Conservation (phyloP, 805 yeast genomes). For the Candida corydali region DNA sequence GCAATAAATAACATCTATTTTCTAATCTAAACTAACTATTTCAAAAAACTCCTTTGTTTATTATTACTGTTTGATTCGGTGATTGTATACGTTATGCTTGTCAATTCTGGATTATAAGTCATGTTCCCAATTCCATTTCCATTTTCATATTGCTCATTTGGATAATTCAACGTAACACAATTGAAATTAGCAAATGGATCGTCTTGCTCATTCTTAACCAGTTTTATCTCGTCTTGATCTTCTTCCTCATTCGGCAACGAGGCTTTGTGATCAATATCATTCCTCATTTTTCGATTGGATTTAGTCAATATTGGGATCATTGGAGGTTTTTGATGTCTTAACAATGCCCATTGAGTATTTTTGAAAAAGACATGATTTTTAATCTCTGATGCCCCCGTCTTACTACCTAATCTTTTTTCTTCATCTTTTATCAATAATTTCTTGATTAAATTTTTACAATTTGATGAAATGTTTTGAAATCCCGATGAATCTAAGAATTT, state of each 20-base stretch:
- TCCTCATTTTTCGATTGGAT: constrained; percentile 14
- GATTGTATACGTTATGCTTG: constrained; percentile 56
- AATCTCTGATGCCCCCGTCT: constrained; percentile 92
- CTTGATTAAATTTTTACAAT: constrained; percentile 74
- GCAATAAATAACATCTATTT: too few species aligned
- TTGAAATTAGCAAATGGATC: constrained; percentile 86
- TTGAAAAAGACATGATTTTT: constrained; percentile 91
- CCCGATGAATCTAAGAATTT: constrained; percentile 55
- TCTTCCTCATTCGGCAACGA: constrained; percentile 15
- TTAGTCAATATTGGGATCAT: constrained; percentile 77
- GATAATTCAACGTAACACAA: constrained; percentile 81
- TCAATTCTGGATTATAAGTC: constrained; percentile 44
- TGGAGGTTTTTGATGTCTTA: constrained; percentile 92
- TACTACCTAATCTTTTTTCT: constrained; percentile 80
- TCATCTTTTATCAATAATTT: constrained; percentile 88
- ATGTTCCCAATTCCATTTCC: constrained; percentile 1
- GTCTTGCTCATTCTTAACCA: constrained; percentile 21
- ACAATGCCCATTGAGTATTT: constrained; percentile 89
- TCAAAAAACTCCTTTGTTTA: constrained; percentile 28
- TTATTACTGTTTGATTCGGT: constrained; percentile 24
- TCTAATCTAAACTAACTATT: constrained; percentile 15
- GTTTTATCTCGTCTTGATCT: constrained; percentile 16
- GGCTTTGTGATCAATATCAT: constrained; percentile 7
- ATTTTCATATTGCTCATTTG: constrained; percentile 42
- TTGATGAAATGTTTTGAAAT: constrained; percentile 57